Evolutionary conservation across 2,329 filamentous ascomycete species (phyloP), one percentile per base, ranked within the genome.

Genomic region (Fusarium sp.): DNA sequence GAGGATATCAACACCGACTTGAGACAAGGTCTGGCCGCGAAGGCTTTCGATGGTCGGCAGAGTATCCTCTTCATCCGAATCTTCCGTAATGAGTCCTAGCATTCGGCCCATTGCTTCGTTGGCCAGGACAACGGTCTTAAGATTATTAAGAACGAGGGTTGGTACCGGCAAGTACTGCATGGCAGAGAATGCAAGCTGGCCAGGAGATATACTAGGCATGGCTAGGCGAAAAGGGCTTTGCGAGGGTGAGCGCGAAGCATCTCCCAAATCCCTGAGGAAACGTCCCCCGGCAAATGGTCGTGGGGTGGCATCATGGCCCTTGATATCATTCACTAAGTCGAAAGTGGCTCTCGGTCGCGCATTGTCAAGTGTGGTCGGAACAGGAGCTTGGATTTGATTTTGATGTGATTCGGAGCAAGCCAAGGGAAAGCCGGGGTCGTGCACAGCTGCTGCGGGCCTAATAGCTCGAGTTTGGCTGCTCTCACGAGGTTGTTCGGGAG

Each of bases 131-230:
- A 95, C 88, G 0, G 91, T 93, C 81, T 94, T 95, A 35, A 88
- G 77, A 40, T 86, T 89, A 57, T 91, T 91, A 40, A 95, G 83
- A 2, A 95, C 89, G 40, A 95, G 80, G 9, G 94, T 80, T 1
- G 93, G 93, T 52, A 94, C 89, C 0, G 93, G 93, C 9, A 95
- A 85, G 78, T 93, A 94, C 77, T 93, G 92, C 81, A 95, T 83
- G 9, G 92, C 90, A 2, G 90, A 88, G 67, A 93, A 90, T 28
- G 92, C 90, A 43, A 91, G 81, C 75, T 90, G 87, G 3, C 84
- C 86, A 0, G 87, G 84, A 0, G 85, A 87, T 54, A 86, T 83
- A 60, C 80, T 80, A 1, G 86, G 86, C 81, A 89, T 86, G 10
- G 83, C 32, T 72, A 85, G 75, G 25, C 82, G 81, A 38, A 83